Evolutionary conservation across 805 yeast species (phyloP), one percentile per base, ranked within the genome.

Genomic region (Blastobotrys parvus): DNA sequence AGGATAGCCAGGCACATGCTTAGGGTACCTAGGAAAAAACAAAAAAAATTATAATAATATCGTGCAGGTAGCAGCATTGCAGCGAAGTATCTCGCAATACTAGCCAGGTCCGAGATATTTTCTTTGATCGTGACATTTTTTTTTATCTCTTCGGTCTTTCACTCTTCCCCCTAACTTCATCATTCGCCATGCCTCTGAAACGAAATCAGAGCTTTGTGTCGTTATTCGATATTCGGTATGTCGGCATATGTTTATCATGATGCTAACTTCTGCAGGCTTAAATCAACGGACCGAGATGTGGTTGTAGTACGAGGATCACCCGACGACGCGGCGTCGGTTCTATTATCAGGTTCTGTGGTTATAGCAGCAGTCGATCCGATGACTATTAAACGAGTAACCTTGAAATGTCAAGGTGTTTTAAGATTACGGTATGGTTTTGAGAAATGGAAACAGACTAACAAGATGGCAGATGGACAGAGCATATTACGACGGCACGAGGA

Each of bases 281-380:
- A 76, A 40, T 77, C 86, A 20, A 59, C 73, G 2, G 94, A 84
- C 35, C 80, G 78, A 49, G 92, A 87, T 56, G 90, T 89, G 7
- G 63, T 90, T 3, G 74, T 92, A 6, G 61, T 90, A 25, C 82
- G 87, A 52, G 98, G 98, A 1, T 57, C 81, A 1, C 78, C 82
- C 4, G 70, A 72, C 29, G 89, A 81, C 41, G 95, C 97, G 0
- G 71, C 86, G 0, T 79, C 95, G 1, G 84, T 77, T 2, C 64
- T 82, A 4, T 61, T 92, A 21, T 66, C 82, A 1, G 98, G 98
- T 3, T 77, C 77, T 8, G 78, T 92, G 19, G 88, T 82, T 1
- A 62, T 92, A 20, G 73, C 89, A 0, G 77, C 85, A 0, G 69
- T 72, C 10, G 97, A 90, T 50, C 85, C 95, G 2, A 64, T 86